Evolutionary conservation across 2,329 filamentous ascomycete genomes (phyloP).

Genomic region (Aspergillus tanneri): DNA sequence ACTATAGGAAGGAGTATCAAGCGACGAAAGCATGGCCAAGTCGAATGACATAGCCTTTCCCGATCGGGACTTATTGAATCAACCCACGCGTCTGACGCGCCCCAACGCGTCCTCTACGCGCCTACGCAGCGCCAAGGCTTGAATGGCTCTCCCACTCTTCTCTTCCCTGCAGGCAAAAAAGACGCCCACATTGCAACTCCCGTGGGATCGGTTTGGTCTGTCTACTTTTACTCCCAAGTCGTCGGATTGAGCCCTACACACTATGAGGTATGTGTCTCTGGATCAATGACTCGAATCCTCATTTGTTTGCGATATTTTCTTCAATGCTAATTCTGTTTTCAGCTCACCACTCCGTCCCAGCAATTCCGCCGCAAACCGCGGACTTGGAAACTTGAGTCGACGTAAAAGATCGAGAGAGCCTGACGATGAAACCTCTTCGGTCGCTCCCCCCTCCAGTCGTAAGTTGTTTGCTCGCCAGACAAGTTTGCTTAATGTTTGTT

Average conservation of each 20-base stretch:
- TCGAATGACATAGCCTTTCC: slow-evolving; percentile 16
- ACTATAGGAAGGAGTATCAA: no score
- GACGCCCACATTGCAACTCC: slow-evolving; percentile 14
- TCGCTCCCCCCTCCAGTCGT: slow-evolving; percentile 63
- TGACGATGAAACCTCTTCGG: slow-evolving; percentile 62
- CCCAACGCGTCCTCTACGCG: slow-evolving; percentile 18
- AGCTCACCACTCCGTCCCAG: slow-evolving; percentile 82
- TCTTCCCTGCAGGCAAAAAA: slow-evolving; percentile 15
- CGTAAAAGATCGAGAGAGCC: slow-evolving; percentile 66
- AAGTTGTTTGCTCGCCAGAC: slow-evolving; percentile 34
- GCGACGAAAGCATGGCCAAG: neutral
- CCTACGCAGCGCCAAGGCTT: slow-evolving; percentile 1
- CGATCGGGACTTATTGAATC: slow-evolving; percentile 35
- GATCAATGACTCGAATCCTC: neutral
- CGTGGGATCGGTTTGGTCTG: slow-evolving; percentile 9
- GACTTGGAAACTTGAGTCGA: slow-evolving; percentile 53
- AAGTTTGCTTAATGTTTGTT: neutral
- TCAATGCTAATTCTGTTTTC: slow-evolving; percentile 9
- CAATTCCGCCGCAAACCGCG: slow-evolving; percentile 81
- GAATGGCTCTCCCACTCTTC: slow-evolving; percentile 15
- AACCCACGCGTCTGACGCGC: slow-evolving; percentile 24
- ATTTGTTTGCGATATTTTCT: neutral
- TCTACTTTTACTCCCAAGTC: slow-evolving; percentile 7
- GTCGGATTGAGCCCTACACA: slow-evolving; percentile 20
- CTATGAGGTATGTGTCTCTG: slow-evolving; percentile 30